phyloP scores from a whole-genome alignment of 2,329 filamentous ascomycete genomes.

The Colletotrichum zoysiae region DNA sequence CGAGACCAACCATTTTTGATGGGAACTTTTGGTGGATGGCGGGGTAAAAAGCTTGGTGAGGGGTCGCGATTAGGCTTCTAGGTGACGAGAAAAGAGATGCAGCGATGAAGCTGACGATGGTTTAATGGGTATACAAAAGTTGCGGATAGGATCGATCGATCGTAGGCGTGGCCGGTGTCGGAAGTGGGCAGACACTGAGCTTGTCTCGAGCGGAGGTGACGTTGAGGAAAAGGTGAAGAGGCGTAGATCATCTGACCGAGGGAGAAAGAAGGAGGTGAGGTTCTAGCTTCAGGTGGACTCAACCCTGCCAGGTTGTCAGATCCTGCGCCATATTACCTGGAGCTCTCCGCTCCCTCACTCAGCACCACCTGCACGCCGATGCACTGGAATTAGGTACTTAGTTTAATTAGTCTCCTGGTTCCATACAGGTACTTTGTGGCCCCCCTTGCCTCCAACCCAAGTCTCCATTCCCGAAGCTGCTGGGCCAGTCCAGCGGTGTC shows the following conservation, averaged over 20 bases:
- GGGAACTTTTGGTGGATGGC: constrained; percentile 44
- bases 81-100: constrained; percentile 9
- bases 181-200: constrained; percentile 18
- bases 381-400: background rate
- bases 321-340: constrained; percentile 14
- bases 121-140: background rate
- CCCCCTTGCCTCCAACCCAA: constrained; percentile 8
- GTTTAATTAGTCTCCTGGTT: background rate
- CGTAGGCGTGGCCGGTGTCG: background rate
- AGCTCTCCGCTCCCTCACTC: constrained; percentile 24
- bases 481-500: background rate
- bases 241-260: constrained; percentile 38
- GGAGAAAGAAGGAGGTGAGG: constrained; percentile 33
- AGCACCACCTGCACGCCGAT: constrained; percentile 14
- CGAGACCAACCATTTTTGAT: constrained; percentile 64
- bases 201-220: constrained; percentile 29
- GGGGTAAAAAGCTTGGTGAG: constrained; percentile 47
- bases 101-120: constrained; percentile 1
- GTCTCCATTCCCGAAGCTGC: constrained; percentile 27
- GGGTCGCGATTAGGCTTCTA: constrained; percentile 26
- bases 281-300: constrained; percentile 27
- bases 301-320: constrained; percentile 10
- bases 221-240: constrained; percentile 39
- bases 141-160: constrained; percentile 7
- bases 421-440: constrained; percentile 7